These are phyloP conservation scores for Stentor coeruleus DNA, from an alignment of 73 alveolate genomes.

Conservation along the genomic window DNA sequence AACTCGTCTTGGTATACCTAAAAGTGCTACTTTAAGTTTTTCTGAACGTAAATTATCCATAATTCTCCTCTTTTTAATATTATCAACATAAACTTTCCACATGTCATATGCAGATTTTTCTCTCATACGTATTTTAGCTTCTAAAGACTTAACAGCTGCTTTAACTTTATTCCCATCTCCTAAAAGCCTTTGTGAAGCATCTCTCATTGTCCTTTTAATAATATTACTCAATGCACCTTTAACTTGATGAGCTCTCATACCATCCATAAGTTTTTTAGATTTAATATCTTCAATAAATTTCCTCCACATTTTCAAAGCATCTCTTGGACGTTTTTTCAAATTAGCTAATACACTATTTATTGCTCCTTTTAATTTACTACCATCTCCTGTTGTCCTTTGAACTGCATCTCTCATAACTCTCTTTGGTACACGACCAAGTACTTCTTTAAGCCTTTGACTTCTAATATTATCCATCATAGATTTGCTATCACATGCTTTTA, in stretches of 20 bases:
- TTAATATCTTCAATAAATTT: background rate
- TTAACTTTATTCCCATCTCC: constrained; percentile 13
- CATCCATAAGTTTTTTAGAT: background rate
- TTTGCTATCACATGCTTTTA: background rate
- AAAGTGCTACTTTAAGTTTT: constrained; percentile 9
- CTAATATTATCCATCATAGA: background rate
- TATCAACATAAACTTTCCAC: no score
- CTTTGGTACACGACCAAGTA: background rate
- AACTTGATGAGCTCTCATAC: background rate
- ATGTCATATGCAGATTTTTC: background rate
- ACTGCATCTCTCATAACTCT: constrained; percentile 7
- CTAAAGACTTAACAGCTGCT: background rate
- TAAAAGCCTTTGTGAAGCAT: background rate
- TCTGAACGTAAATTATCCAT: background rate
- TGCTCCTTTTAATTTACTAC: background rate
- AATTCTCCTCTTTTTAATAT: background rate
- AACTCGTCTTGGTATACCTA: constrained; percentile 13
- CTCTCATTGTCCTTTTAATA: background rate
- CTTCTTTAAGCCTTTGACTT: background rate
- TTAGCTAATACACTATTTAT: background rate
- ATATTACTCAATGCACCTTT: background rate
- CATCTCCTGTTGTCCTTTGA: background rate
- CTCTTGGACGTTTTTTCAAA: constrained; percentile 1
- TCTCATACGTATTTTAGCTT: background rate
- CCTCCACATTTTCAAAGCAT: constrained; percentile 9